phyloP scores from a whole-genome alignment of 306 rosid genomes.

The Cucurbita pepo region DNA sequence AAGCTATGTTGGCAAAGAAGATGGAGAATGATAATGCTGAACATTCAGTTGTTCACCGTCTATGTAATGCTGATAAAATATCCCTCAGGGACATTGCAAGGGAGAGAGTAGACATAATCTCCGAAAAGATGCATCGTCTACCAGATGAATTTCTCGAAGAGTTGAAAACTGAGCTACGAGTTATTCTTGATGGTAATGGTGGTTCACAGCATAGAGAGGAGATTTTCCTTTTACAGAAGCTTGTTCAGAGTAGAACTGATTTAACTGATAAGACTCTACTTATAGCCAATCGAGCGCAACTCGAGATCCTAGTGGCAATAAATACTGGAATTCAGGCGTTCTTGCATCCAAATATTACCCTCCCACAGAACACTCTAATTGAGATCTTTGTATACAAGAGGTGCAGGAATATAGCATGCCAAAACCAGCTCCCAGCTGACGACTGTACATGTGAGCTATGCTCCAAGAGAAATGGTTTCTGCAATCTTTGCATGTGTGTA shows the following conservation, averaged over 20 bases:
- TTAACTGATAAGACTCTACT: slow-evolving; percentile 75
- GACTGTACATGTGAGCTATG: slow-evolving; percentile 92
- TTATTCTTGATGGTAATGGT: slow-evolving; percentile 82
- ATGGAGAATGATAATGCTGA: slow-evolving; percentile 57
- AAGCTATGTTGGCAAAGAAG: slow-evolving; percentile 51
- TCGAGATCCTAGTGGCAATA: slow-evolving; percentile 86
- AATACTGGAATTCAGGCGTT: slow-evolving; percentile 93
- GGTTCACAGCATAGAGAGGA: slow-evolving; percentile 81
- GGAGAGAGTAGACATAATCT: slow-evolving; percentile 66
- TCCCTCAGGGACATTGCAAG: slow-evolving; percentile 75
- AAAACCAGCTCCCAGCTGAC: slow-evolving; percentile 85
- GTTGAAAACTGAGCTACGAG: slow-evolving; percentile 55
- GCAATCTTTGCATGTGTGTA: slow-evolving; percentile 98
- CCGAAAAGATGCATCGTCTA: slow-evolving; percentile 67
- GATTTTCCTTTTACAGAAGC: slow-evolving; percentile 69
- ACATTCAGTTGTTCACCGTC: slow-evolving; percentile 56
- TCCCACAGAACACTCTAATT: slow-evolving; percentile 72
- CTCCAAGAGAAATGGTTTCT: slow-evolving; percentile 76
- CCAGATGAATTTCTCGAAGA: slow-evolving; percentile 74
- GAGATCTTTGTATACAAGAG: slow-evolving; percentile 85
- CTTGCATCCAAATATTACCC: slow-evolving; percentile 82
- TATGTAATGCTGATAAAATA: slow-evolving; percentile 66
- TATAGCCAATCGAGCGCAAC: slow-evolving; percentile 81
- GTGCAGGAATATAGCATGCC: slow-evolving; percentile 92
- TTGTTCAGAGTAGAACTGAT: slow-evolving; percentile 74